A percentile compares a stretch with the other conserved stretches of the same genome.
Evolutionary conservation across 83 land plant species (phyloP).

Genomic region (Diphasiastrum complanatum): DNA sequence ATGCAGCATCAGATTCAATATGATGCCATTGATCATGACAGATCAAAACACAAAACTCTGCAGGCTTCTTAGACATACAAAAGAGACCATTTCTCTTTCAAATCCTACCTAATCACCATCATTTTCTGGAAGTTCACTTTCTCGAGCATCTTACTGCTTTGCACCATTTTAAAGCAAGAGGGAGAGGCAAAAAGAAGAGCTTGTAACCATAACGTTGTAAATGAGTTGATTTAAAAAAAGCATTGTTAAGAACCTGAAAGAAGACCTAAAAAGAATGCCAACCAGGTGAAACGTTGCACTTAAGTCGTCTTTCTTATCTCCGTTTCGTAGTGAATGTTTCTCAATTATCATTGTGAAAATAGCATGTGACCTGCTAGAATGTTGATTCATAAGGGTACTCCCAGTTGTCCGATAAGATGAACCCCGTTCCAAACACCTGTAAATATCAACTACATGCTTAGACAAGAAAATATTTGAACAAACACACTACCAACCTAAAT

Average conservation of each 20-base stretch:
- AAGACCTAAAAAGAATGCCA: too few species aligned
- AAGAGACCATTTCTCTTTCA: too few species aligned
- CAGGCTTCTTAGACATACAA: too few species aligned
- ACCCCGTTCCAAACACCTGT: conserved; percentile 36
- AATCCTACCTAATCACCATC: too few species aligned
- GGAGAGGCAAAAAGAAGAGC: neutral
- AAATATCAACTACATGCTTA: too few species aligned
- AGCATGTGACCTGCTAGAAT: conserved; percentile 40
- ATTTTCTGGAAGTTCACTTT: too few species aligned
- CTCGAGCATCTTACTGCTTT: neutral
- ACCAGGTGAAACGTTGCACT: conserved; percentile 42
- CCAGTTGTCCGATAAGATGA: conserved; percentile 37
- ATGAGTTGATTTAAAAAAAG: neutral
- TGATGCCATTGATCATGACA: too few species aligned
- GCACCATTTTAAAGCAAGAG: neutral
- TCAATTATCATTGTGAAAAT: conserved; percentile 39
- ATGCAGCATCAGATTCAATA: too few species aligned
- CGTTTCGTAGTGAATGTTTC: conserved; percentile 25
- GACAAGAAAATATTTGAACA: too few species aligned
- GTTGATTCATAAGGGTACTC: conserved; percentile 42
- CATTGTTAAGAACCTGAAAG: too few species aligned
- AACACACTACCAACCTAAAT: too few species aligned
- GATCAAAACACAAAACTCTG: too few species aligned
- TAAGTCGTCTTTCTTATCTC: conserved; percentile 24
- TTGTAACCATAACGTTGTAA: neutral